phyloP scores from a whole-genome alignment of 331 rosid species.

The Arachis monticola region DNA sequence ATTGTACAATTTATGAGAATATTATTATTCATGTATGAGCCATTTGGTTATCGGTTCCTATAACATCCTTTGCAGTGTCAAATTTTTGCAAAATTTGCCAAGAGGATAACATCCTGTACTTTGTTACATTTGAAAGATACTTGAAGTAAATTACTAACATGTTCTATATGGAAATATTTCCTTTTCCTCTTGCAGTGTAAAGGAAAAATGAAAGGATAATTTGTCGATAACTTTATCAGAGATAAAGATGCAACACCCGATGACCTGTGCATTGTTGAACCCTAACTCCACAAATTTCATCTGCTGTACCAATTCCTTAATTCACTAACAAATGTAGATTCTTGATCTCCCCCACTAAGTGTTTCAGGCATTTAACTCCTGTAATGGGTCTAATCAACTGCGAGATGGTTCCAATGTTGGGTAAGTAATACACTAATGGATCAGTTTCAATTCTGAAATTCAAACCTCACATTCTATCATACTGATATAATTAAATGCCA shows the following conservation, averaged over 20 bases:
- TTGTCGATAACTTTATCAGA: conserved; percentile 26
- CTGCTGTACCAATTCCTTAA: background rate
- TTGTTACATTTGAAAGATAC: background rate
- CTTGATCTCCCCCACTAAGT: background rate
- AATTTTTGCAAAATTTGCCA: background rate
- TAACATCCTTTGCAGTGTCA: background rate
- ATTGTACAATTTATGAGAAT: conserved; percentile 1
- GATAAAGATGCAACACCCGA: conserved; percentile 14
- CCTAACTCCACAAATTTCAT: background rate
- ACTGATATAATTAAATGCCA: too few species aligned
- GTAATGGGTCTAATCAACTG: conserved; percentile 19
- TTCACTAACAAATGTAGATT: conserved; percentile 10
- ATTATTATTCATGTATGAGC: background rate
- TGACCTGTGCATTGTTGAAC: conserved; percentile 10
- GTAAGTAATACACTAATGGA: conserved; percentile 24
- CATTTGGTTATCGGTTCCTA: conserved; percentile 22
- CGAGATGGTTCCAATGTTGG: background rate
- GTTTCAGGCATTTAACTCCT: conserved; percentile 13
- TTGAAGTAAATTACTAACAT: background rate
- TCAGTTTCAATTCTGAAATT: background rate
- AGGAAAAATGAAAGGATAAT: conserved; percentile 13
- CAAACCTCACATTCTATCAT: conserved; percentile 1
- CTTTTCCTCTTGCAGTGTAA: conserved; percentile 6
- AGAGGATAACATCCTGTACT: background rate
- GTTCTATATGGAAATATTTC: conserved; percentile 16